Evolutionary conservation across 257 asterid genomes (phyloP), one percentile per base, ranked within the genome.

Genomic region (Ehretia macrophylla): DNA sequence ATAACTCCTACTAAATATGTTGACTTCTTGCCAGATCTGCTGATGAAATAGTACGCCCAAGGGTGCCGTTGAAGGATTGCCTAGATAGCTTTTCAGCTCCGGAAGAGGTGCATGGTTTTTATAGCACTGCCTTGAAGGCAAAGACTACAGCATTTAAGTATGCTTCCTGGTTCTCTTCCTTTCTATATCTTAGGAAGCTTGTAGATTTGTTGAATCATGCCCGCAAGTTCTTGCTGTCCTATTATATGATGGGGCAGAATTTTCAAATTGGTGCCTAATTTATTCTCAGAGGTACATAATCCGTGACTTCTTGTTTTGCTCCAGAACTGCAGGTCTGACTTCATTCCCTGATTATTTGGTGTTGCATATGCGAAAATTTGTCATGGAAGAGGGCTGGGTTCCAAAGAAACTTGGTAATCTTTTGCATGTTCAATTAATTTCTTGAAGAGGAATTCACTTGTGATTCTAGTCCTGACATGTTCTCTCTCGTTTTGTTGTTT

Each of bases 321-420:
- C 55, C 94, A 92, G 97, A 81, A 86, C 84, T 72, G 84, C 94
- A 50, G 94, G 99, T 45, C 80, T 90, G 83, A 90, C 89, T 65
- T 90, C 98, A 32, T 90, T 90, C 71, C 96, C 98, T 58, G 95
- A 85, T 80, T 90, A 82, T 76, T 75, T 92, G 83, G 96, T 92
- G 32, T 77, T 92, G 80, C 99, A 92, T 67, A 92, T 92, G 96
- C 85, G 95, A 55, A 92, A 92, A 72, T 92, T 92, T 63, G 91
- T 92, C 52, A 72, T 86, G 77, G 97, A 84, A 77, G 96, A 77
- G 37, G 99, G 99, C 60, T 88, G 97, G 97, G 98, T 87, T 56
- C 97, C 99, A 5, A 93, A 89, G 76, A 88, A 93, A 71, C 90
- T 93, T 60, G 99, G 99, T 86, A 69, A 54, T 54, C 58, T 17